Evolutionary conservation across 257 asterid species (phyloP).

Genomic region (Nicotiana tabacum): DNA sequence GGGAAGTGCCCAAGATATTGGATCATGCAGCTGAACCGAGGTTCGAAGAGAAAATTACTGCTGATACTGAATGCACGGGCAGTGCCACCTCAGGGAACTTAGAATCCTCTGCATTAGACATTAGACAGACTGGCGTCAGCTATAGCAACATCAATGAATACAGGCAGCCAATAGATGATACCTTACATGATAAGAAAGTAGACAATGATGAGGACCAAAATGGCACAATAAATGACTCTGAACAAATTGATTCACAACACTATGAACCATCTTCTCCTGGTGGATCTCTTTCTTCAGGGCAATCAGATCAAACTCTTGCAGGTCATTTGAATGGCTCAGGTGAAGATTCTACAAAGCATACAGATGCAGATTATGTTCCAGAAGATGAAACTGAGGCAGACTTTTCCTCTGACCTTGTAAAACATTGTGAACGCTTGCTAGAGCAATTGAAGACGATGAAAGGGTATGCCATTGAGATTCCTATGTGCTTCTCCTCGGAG

Average conservation of each 20-base stretch:
- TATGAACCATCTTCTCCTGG: slow-evolving; percentile 26
- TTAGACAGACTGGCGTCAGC: slow-evolving; percentile 17
- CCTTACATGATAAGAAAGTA: slow-evolving; percentile 25
- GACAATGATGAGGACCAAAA: slow-evolving; percentile 26
- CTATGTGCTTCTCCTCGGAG: slow-evolving; percentile 3
- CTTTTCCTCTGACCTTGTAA: slow-evolving; percentile 41
- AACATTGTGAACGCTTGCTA: slow-evolving; percentile 50
- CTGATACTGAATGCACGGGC: slow-evolving; percentile 28
- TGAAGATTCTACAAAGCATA: not conserved
- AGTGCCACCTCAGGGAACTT: slow-evolving; percentile 8
- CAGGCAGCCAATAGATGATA: slow-evolving; percentile 25
- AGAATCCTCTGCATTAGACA: slow-evolving; percentile 10
- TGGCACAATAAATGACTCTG: slow-evolving; percentile 3
- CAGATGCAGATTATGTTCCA: slow-evolving; percentile 16
- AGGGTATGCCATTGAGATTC: slow-evolving; percentile 36
- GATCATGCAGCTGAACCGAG: slow-evolving; percentile 29
- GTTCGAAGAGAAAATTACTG: slow-evolving; percentile 27
- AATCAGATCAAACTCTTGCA: slow-evolving; percentile 13
- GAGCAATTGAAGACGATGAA: slow-evolving; percentile 51
- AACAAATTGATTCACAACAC: not conserved
- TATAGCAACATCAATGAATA: slow-evolving; percentile 19
- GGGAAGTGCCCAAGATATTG: slow-evolving; percentile 72
- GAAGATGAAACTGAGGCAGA: slow-evolving; percentile 30
- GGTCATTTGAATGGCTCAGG: not conserved
- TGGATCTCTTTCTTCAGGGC: not conserved